Percentiles rank a stretch among this genome's conserved stretches.
Evolutionary conservation across 2,329 filamentous ascomycete species (phyloP).

Genomic region (Pyrenochaeta sp.): DNA sequence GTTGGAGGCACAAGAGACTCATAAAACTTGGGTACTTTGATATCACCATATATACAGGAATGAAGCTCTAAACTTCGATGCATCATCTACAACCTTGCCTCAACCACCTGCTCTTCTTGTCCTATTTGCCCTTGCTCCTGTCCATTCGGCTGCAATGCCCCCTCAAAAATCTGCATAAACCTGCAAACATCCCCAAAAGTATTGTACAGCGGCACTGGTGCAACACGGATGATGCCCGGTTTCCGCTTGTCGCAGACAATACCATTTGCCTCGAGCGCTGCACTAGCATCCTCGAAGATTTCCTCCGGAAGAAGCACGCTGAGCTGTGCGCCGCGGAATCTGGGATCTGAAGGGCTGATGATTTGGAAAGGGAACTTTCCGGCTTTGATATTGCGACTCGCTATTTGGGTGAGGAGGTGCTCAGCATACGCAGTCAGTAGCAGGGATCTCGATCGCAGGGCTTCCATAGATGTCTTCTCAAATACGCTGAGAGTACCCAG

Average conservation of each 20-base stretch:
- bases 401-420: slow-evolving; percentile 35
- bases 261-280: slow-evolving; percentile 70
- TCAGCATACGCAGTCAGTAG: slow-evolving; percentile 73
- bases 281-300: slow-evolving; percentile 72
- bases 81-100: slow-evolving; percentile 17
- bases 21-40: too few species aligned
- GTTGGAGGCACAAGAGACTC: too few species aligned
- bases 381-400: slow-evolving; percentile 28
- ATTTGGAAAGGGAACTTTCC: slow-evolving; percentile 52
- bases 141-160: slow-evolving; percentile 43
- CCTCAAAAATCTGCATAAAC: slow-evolving; percentile 57
- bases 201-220: slow-evolving; percentile 85
- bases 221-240: slow-evolving; percentile 84
- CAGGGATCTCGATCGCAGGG: slow-evolving; percentile 74
- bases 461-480: slow-evolving; percentile 72
- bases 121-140: slow-evolving; percentile 9
- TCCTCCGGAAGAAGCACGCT: slow-evolving; percentile 74
- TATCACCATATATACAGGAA: not conserved
- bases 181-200: slow-evolving; percentile 73
- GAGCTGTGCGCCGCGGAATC: slow-evolving; percentile 79
- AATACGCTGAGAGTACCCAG: slow-evolving; percentile 78
- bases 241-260: slow-evolving; percentile 84
- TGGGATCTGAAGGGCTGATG: slow-evolving; percentile 73
- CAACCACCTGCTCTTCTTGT: slow-evolving; percentile 8
- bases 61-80: not conserved